A percentile compares a stretch with the other conserved stretches of the same genome.
These are phyloP conservation scores for Globisporangium uncinulatum DNA, from an alignment of 352 stramenopile genomes.

Conservation along the genomic window DNA sequence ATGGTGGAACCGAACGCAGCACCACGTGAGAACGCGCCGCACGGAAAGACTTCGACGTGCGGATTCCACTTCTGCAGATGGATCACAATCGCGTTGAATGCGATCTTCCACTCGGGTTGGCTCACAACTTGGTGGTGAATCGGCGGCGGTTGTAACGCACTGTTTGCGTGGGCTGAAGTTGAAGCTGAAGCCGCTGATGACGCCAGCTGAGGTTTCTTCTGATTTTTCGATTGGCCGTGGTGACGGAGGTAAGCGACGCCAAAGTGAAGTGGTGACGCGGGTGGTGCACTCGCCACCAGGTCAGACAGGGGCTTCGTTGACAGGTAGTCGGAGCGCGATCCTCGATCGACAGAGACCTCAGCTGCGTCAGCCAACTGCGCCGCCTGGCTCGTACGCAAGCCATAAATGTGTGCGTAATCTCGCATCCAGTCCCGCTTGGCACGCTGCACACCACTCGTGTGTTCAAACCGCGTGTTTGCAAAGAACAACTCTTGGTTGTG, in stretches of 20 bases:
- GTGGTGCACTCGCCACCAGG: conserved; percentile 17
- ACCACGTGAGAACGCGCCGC: conserved; percentile 64
- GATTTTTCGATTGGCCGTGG: neutral
- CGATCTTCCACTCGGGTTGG: conserved; percentile 57
- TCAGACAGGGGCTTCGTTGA: conserved; percentile 21
- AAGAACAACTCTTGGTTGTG: conserved; percentile 65
- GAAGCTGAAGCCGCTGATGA: too few relatives aligned
- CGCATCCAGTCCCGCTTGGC: conserved; percentile 33
- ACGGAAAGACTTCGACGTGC: conserved; percentile 54
- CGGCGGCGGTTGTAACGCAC: neutral
- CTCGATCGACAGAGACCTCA: conserved; percentile 4
- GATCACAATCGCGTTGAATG: conserved; percentile 55
- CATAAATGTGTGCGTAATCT: conserved; percentile 44
- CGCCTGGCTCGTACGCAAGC: conserved; percentile 37
- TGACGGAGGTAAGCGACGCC: conserved; percentile 28
- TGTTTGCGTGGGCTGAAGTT: neutral
- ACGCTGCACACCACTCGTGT: neutral
- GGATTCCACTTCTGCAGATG: conserved; percentile 52
- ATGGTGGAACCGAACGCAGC: conserved; percentile 67
- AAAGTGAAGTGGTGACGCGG: conserved; percentile 23
- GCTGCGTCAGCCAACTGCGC: conserved; percentile 13
- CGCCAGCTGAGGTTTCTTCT: conserved; percentile 2
- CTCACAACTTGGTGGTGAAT: conserved; percentile 33
- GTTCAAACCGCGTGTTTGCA: conserved; percentile 15
- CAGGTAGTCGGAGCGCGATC: conserved; percentile 7